These are phyloP conservation scores for Aspergillus udagawae DNA, from an alignment of 2,329 filamentous ascomycete genomes.

Conservation along the genomic window DNA sequence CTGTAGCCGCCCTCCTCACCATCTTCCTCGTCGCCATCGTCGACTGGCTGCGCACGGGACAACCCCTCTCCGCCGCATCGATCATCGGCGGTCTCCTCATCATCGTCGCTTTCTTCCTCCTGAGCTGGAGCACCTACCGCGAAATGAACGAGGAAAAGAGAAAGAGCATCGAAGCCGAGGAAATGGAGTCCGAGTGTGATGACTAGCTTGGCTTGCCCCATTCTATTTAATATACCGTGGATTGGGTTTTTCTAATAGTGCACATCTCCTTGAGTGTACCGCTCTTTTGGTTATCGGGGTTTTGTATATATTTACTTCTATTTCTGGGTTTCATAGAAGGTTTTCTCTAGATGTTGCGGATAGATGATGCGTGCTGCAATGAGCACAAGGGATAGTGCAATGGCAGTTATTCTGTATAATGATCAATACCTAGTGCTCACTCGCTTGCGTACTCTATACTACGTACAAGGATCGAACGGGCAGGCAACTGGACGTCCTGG, in stretches of 20 bases:
- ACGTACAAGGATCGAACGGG: constrained; percentile 6
- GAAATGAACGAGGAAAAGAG: constrained; percentile 84
- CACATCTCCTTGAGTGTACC: constrained; percentile 3
- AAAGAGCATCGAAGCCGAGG: constrained; percentile 48
- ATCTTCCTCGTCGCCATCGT: constrained; percentile 95
- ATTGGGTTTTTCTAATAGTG: neutral
- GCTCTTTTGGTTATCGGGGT: neutral
- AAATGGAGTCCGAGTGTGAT: constrained; percentile 41
- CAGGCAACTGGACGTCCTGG: neutral
- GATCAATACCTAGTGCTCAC: neutral
- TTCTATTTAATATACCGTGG: too few relatives aligned
- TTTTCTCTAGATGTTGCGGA: neutral
- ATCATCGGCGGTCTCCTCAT: constrained; percentile 82
- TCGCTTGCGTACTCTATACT: constrained; percentile 8
- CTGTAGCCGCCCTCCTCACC: constrained; percentile 86
- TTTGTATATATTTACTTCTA: neutral
- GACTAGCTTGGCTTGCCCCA: too few relatives aligned
- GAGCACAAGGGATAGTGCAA: neutral
- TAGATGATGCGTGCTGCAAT: neutral
- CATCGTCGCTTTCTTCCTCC: constrained; percentile 76
- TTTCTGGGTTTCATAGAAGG: neutral
- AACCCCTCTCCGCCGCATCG: constrained; percentile 69
- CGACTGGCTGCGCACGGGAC: constrained; percentile 81
- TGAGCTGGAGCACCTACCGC: constrained; percentile 87
- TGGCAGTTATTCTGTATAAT: neutral